These are phyloP conservation scores for Dipsacomyces acuminosporus DNA, from an alignment of 371 early-diverging fungal genomes.

Conservation along the genomic window DNA sequence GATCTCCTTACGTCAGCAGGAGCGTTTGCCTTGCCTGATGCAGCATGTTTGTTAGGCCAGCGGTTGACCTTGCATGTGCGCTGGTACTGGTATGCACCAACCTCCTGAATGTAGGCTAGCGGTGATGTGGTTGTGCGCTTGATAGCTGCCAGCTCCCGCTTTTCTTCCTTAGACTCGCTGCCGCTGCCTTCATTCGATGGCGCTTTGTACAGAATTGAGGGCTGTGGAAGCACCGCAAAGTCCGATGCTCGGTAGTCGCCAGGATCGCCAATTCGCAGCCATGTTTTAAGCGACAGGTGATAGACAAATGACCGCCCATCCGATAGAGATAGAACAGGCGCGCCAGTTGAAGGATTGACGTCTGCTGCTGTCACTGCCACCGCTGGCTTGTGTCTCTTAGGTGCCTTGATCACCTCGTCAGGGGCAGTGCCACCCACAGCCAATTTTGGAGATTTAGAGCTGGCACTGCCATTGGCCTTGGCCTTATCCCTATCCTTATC, in stretches of 20 bases:
- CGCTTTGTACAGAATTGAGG: not conserved
- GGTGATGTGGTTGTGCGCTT: constrained; percentile 1
- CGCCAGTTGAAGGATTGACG: constrained; percentile 57
- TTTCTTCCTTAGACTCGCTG: not conserved
- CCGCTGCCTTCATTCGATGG: constrained; percentile 4
- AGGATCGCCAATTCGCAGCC: constrained; percentile 69
- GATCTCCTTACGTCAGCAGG: not conserved
- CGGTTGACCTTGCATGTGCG: not conserved
- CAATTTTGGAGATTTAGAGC: no score
- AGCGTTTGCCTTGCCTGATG: not conserved
- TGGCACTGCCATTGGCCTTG: no score
- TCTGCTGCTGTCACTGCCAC: constrained; percentile 58
- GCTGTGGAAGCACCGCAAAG: constrained; percentile 48
- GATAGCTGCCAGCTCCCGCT: not conserved
- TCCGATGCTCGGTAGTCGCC: constrained; percentile 54
- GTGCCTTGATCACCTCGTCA: constrained; percentile 8
- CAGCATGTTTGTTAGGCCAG: constrained; percentile 1
- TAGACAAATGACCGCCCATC: constrained; percentile 71
- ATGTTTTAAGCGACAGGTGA: constrained; percentile 61
- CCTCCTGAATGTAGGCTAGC: constrained; percentile 11
- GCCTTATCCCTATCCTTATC: no score
- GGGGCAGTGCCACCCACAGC: no score
- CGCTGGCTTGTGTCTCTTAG: constrained; percentile 38
- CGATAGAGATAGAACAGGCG: constrained; percentile 67
- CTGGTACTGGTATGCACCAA: constrained; percentile 14